These are phyloP conservation scores for Pythium biforme DNA, from an alignment of 352 stramenopile species.

Conservation along the genomic window DNA sequence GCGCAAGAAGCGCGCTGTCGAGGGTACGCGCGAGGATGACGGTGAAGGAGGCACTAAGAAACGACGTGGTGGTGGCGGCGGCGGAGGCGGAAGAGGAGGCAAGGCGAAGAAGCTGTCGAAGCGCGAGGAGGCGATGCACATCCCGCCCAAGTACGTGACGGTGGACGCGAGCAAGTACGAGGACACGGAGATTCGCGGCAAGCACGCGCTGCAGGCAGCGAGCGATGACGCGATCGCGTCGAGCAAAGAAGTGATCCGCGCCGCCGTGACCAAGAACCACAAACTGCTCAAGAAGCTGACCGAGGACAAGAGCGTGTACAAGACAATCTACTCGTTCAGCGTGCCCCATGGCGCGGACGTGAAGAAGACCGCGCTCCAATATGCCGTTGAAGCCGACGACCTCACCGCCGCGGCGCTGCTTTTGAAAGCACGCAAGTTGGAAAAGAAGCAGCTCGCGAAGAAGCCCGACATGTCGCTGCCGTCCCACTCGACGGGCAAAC, in stretches of 20 bases:
- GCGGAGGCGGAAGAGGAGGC: constrained; percentile 7
- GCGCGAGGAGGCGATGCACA: constrained; percentile 40
- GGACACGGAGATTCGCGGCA: constrained; percentile 52
- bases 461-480: constrained; percentile 52
- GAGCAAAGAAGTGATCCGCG: constrained; percentile 65
- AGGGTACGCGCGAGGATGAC: constrained; percentile 16
- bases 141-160: constrained; percentile 45
- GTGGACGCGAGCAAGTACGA: constrained; percentile 56
- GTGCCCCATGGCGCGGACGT: constrained; percentile 47
- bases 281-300: constrained; percentile 69
- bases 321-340: constrained; percentile 51
- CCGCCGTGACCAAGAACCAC: constrained; percentile 67
- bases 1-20: constrained; percentile 26
- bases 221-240: constrained; percentile 51
- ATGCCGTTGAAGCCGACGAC: constrained; percentile 64
- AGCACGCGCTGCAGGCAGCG: constrained; percentile 37
- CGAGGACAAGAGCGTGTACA: constrained; percentile 43
- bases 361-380: constrained; percentile 47
- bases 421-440: constrained; percentile 44
- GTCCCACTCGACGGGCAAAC: constrained; percentile 71
- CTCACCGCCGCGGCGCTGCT: constrained; percentile 42
- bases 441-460: constrained; percentile 42
- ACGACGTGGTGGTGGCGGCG: constrained; percentile 12
- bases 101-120: constrained; percentile 41
- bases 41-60: constrained; percentile 18